Evolutionary conservation across 345 rosid genomes (phyloP).

Genomic region (Triadica sebifera): DNA sequence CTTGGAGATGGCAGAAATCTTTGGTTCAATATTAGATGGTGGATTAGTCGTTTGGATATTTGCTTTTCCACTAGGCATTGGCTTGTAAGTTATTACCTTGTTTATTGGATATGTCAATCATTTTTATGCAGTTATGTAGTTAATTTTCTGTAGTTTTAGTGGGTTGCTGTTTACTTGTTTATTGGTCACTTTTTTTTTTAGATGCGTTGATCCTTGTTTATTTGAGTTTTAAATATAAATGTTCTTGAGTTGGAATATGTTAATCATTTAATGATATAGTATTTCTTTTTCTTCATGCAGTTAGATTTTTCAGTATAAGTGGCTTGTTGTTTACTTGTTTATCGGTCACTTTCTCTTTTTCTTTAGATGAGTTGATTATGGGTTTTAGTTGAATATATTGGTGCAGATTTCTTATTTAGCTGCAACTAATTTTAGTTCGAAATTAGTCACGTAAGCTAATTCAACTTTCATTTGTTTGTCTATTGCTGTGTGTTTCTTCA

Average conservation of each 20-base stretch:
- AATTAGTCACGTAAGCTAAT: background rate
- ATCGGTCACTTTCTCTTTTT: background rate
- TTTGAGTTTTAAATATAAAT: background rate
- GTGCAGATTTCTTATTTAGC: background rate
- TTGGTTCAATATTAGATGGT: conserved; percentile 88
- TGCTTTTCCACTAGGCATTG: conserved; percentile 93
- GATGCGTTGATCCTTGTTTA: background rate
- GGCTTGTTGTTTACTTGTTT: background rate
- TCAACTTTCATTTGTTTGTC: too few species aligned
- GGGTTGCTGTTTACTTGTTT: background rate
- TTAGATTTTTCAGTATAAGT: too few species aligned
- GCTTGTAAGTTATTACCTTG: conserved; percentile 53
- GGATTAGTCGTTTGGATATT: conserved; percentile 85
- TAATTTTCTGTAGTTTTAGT: too few species aligned
- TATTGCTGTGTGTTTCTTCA: too few species aligned
- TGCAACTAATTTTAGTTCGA: background rate
- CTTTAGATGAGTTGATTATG: background rate
- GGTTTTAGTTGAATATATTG: background rate
- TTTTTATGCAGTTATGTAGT: too few species aligned
- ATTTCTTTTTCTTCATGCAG: background rate
- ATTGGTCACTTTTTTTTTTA: background rate
- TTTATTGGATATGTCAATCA: background rate
- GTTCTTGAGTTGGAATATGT: background rate
- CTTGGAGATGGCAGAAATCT: conserved; percentile 62
- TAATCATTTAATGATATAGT: background rate